Base-by-base conservation (phyloP, 75 land plant species). In the Sequoia sempervirens region DNA sequence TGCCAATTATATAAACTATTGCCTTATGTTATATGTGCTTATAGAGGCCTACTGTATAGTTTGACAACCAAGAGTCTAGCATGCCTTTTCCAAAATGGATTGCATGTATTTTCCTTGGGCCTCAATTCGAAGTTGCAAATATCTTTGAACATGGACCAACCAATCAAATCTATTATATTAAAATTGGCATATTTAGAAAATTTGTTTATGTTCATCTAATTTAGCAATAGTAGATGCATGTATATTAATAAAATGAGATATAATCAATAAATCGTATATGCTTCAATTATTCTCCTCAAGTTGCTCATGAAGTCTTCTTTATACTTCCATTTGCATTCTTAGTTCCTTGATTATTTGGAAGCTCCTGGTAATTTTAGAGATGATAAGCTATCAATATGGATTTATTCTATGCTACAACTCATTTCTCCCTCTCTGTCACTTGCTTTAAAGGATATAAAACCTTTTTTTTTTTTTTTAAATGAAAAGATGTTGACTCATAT, bases 91-190 rank as follows among this genome's bases (percentile, higher is more conserved):
- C 69, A 97, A 86, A 26, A 97, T 97, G 75, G 90, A 85, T 78
- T 97, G 99, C 92, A 97, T 92, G 86, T 97, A 97, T 87, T 96
- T 96, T 26, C 99, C 97, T 84, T 97, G 99, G 3, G 99, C 99
- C 80, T 96, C 99, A 74, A 97, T 97, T 73, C 99, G 89, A 85
- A 96, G 70, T 74, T 97, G 99, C 9, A 97, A 89, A 84, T 91
- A 95, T 84, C 88, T 93, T 80, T 97, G 99, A 56, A 97, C 99
- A 98, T 97, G 89, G 18, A 45, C 36, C 37, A 4, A 36, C 8
- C 20, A 40, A 50, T 43, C 18, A 53, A 70, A 47, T 38, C 79
- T 58, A 52, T 26, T 0, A 17, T 52, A 34, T 38, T 32, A 83
- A 1, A 36, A 43, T 68, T 68, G 23, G 10, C 76, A 36, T 83